phyloP scores from a whole-genome alignment of 495 filamentous ascomycete genomes.

The Penicillium simplicissimum region DNA sequence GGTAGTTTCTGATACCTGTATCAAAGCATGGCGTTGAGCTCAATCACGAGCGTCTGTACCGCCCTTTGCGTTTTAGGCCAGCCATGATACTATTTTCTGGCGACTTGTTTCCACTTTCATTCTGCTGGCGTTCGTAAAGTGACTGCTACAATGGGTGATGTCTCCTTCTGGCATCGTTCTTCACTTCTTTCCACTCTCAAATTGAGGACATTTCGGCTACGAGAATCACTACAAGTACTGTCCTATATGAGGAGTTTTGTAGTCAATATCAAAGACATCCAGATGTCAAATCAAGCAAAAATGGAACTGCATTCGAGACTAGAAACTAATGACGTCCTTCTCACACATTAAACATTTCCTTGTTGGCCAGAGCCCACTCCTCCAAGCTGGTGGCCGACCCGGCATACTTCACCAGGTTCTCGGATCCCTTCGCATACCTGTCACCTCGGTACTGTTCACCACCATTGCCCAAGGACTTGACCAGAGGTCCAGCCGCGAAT shows the following conservation, averaged over 20 bases:
- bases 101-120: neutral
- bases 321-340: neutral
- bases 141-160: neutral
- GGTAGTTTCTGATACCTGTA: conserved; percentile 3
- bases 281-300: neutral
- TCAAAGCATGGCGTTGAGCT: conserved; percentile 13
- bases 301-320: neutral
- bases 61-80: neutral
- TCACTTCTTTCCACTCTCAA: no score
- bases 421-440: neutral
- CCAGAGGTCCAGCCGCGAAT: neutral
- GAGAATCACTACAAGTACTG: no score
- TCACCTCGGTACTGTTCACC: neutral
- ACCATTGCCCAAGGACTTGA: neutral
- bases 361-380: conserved; percentile 3
- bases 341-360: conserved; percentile 2
- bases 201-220: no score
- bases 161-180: no score
- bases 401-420: neutral
- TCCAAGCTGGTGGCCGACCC: conserved; percentile 5
- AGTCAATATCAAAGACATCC: neutral
- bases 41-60: neutral
- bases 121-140: neutral
- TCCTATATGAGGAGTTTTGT: no score
- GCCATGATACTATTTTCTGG: neutral